Conservation (phyloP, 2,329 filamentous ascomycete genomes). For the Pseudogymnoascus sp. region DNA sequence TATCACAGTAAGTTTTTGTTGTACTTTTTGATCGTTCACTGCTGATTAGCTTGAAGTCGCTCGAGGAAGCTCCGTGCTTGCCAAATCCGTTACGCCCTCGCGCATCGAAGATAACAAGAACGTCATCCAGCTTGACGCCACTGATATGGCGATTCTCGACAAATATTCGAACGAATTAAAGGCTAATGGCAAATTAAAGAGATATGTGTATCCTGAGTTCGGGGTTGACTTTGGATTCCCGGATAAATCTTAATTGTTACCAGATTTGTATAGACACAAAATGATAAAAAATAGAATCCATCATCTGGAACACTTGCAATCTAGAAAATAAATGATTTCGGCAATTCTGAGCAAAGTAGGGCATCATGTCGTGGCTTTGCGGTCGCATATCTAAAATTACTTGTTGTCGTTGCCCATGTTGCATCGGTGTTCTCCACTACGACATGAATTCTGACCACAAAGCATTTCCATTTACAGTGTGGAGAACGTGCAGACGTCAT, state of each 20-base stretch:
- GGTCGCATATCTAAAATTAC: not conserved
- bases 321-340: not conserved
- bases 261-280: not conserved
- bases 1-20: conserved; percentile 49
- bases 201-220: conserved; percentile 62
- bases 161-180: conserved; percentile 44
- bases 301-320: not conserved
- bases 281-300: not conserved
- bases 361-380: not conserved
- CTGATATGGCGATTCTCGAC: conserved; percentile 50
- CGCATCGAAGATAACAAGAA: conserved; percentile 64
- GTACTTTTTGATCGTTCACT: not conserved
- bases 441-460: not conserved
- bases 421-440: not conserved
- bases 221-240: conserved; percentile 63
- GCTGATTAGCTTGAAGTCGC: conserved; percentile 40
- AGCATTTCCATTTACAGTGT: not conserved
- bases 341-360: not conserved
- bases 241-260: conserved; percentile 32
- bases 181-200: conserved; percentile 42
- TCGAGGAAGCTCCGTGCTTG: conserved; percentile 60
- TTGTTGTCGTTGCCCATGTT: not conserved
- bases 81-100: conserved; percentile 61
- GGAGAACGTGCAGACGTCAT: not conserved
- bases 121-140: conserved; percentile 53